Base-by-base conservation (phyloP, 495 filamentous ascomycete genomes). In the Darksidea phi region DNA sequence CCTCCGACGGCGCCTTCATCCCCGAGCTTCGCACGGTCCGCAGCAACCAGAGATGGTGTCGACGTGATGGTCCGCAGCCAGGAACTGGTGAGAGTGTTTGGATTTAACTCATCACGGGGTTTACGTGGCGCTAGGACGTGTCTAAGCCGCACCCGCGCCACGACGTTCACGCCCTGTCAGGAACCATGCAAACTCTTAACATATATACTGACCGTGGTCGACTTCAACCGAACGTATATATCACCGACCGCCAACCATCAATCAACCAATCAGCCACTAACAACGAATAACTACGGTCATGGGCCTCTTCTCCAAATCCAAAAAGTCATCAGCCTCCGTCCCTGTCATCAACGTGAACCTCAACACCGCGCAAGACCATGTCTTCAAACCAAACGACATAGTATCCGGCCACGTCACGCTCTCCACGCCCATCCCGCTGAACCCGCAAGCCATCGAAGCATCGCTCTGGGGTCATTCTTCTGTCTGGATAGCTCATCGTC, bases 391-490 rank as follows among this genome's bases (percentile, higher is more conserved):
- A 2, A 45, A 56, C 25, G 47, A 61, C 18, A 57, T 20, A 0
- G 37, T 67, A 8, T 46, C 63, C 6, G 63, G 63, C 15, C 43
- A 57, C 24, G 18, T 67, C 34, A 50, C 46, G 11, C 24, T 67
- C 25, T 42, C 41, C 6, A 48, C 52, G 13, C 57, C 63, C 11
- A 23, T 47, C 21, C 34, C 49, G 23, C 43, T 61, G 1, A 61
- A 36, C 10, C 63, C 63, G 5, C 57, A 58, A 24, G 58, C 57
- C 24, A 28, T 67, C 26, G 63, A 67, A 46, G 53, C 61, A 6
- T 36, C 57, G 3, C 48, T 67, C 20, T 61, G 63, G 57, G 63
- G 63, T 24, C 18, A 53, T 20, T 56, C 57, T n/a, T 26, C 47
- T 34, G 46, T 37, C 15, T 67, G 58, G 52, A 57, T 67, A 15